phyloP scores from a whole-genome alignment of 441 rosid species.

The Erodium trifolium region DNA sequence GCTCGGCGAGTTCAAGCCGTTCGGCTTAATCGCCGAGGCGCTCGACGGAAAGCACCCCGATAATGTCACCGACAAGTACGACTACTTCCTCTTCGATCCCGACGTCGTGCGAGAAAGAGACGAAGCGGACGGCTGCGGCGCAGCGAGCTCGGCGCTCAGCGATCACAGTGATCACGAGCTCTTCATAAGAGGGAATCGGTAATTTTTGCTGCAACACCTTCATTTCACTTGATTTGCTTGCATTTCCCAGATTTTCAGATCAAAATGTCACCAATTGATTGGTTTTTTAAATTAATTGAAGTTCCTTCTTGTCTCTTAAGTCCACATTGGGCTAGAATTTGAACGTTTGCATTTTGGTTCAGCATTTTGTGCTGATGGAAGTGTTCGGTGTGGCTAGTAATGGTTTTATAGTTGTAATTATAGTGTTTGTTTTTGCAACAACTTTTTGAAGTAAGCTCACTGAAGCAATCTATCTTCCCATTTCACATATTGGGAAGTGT shows the following conservation, averaged over 20 bases:
- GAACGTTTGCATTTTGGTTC: too few species aligned
- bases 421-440: background rate
- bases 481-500: background rate
- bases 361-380: too few species aligned
- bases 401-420: background rate
- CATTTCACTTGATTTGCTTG: background rate
- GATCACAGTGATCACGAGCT: slow-evolving; percentile 70
- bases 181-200: slow-evolving; percentile 78
- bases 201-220: slow-evolving; percentile 8
- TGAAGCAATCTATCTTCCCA: background rate
- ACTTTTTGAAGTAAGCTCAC: background rate
- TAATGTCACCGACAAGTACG: slow-evolving; percentile 39
- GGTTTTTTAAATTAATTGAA: too few species aligned
- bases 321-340: background rate
- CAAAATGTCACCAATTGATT: background rate
- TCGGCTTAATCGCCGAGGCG: slow-evolving; percentile 80
- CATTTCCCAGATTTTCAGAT: background rate
- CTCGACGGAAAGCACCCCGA: slow-evolving; percentile 59
- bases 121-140: slow-evolving; percentile 30
- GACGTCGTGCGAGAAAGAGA: slow-evolving; percentile 40
- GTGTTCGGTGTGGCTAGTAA: too few species aligned
- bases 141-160: slow-evolving; percentile 30
- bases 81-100: slow-evolving; percentile 78
- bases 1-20: slow-evolving; percentile 93
- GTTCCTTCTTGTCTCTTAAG: background rate